A percentile compares a stretch with the other conserved stretches of the same genome.
Conservation (phyloP, 2,329 filamentous ascomycete genomes). For the Aspergillus oerlinghausenensis region DNA sequence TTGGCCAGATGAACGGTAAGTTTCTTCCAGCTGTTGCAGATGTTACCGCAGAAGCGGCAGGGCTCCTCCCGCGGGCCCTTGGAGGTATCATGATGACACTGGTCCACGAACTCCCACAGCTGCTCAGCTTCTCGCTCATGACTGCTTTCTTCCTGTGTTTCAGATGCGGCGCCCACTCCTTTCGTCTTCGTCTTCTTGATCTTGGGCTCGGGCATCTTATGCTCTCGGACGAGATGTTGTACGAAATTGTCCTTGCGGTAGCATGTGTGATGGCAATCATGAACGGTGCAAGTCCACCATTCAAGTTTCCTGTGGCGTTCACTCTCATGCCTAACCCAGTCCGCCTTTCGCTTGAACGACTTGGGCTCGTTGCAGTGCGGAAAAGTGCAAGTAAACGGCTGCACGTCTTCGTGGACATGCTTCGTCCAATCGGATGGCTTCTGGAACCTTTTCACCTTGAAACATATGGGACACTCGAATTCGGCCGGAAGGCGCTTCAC, state of each 20-base stretch:
- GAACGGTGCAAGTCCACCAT: slow-evolving; percentile 81
- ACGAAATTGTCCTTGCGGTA: slow-evolving; percentile 89
- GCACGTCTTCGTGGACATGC: slow-evolving; percentile 88
- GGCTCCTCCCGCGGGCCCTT: slow-evolving; percentile 68
- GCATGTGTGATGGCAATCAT: slow-evolving; percentile 76
- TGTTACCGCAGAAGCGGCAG: slow-evolving; percentile 81
- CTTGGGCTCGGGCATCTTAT: slow-evolving; percentile 80
- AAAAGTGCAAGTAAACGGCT: slow-evolving; percentile 91
- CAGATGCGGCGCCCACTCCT: slow-evolving; percentile 41
- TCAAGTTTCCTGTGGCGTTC: slow-evolving; percentile 85
- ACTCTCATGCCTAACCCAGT: slow-evolving; percentile 93
- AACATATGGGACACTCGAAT: slow-evolving; percentile 87
- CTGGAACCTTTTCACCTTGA: slow-evolving; percentile 74
- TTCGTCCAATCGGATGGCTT: slow-evolving; percentile 98
- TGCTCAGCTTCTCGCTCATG: slow-evolving; percentile 49
- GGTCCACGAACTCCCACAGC: slow-evolving; percentile 73
- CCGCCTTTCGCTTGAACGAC: slow-evolving; percentile 90
- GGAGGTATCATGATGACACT: slow-evolving; percentile 66
- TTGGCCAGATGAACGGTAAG: slow-evolving; percentile 88
- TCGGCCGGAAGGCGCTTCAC: slow-evolving; percentile 72
- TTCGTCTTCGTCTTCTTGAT: slow-evolving; percentile 63
- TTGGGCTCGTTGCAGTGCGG: slow-evolving; percentile 76
- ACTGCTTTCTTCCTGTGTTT: slow-evolving; percentile 18
- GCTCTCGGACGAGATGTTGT: slow-evolving; percentile 85
- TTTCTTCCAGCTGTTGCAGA: slow-evolving; percentile 84